Evolutionary conservation across 2,329 filamentous ascomycete genomes (phyloP).

Genomic region (Trichoderma citrinoviride): DNA sequence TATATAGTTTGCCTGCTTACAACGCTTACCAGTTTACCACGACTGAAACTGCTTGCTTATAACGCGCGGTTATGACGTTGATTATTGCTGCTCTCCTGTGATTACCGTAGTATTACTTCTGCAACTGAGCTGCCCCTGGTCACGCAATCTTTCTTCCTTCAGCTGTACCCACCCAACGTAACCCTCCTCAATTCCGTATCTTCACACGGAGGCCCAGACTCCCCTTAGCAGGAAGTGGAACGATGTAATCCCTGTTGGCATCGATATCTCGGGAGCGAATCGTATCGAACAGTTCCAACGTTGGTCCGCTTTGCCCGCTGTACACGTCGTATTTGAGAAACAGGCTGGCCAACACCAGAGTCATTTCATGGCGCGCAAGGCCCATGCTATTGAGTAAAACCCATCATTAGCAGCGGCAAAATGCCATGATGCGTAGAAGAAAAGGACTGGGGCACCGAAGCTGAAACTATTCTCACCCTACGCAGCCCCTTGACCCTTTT

Average conservation of each 20-base stretch:
- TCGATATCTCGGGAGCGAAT: not conserved
- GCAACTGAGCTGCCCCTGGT: too few species aligned
- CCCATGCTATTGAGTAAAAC: not conserved
- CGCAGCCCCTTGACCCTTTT: not conserved
- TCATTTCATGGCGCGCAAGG: not conserved
- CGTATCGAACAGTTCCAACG: not conserved
- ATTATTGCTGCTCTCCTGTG: too few species aligned
- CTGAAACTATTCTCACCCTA: not conserved
- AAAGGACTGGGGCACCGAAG: too few species aligned
- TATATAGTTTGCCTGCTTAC: too few species aligned
- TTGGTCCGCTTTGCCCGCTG: not conserved
- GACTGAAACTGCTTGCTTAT: too few species aligned
- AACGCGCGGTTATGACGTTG: too few species aligned
- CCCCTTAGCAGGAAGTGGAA: not conserved
- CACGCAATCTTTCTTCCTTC: too few species aligned
- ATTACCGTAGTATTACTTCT: too few species aligned
- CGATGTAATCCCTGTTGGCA: not conserved
- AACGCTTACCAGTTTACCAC: too few species aligned
- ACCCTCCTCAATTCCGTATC: too few species aligned
- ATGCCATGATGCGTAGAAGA: not conserved
- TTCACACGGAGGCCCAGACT: slow-evolving; percentile 21
- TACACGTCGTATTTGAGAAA: not conserved
- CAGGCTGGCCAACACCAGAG: not conserved
- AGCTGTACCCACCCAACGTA: too few species aligned
- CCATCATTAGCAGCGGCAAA: not conserved